A percentile compares a stretch with the other conserved stretches of the same genome.
These are phyloP conservation scores for Exophiala lecanii-corni DNA, from an alignment of 2,329 filamentous ascomycete species.

Conservation along the genomic window DNA sequence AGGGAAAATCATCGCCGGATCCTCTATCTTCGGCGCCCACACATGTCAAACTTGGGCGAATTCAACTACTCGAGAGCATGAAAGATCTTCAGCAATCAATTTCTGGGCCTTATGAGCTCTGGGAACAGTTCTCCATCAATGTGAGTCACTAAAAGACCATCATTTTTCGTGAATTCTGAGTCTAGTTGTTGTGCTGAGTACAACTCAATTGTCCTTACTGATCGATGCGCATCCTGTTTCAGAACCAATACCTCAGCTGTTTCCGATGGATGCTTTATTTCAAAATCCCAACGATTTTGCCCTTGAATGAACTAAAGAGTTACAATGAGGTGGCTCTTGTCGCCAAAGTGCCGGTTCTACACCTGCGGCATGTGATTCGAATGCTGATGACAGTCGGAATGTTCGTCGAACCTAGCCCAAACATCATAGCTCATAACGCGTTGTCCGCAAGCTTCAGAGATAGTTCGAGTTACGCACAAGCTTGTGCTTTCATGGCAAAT, in stretches of 20 bases:
- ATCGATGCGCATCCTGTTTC: background rate
- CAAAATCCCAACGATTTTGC: slow-evolving; percentile 30
- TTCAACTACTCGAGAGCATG: too few species aligned
- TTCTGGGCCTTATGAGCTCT: slow-evolving; percentile 1
- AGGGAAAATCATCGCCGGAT: too few species aligned
- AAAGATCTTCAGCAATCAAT: too few species aligned
- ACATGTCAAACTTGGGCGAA: too few species aligned
- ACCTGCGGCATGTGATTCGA: slow-evolving; percentile 40
- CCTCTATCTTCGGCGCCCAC: too few species aligned
- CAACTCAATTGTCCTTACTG: background rate
- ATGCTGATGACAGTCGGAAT: slow-evolving; percentile 56
- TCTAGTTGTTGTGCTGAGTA: background rate
- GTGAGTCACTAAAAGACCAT: too few species aligned
- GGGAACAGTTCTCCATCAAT: slow-evolving; percentile 3
- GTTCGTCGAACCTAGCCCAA: slow-evolving; percentile 50
- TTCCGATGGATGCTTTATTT: slow-evolving; percentile 32
- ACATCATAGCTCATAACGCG: slow-evolving; percentile 52
- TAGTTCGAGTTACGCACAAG: slow-evolving; percentile 37
- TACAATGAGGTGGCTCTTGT: slow-evolving; percentile 29
- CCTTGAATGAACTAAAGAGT: slow-evolving; percentile 23
- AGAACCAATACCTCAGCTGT: slow-evolving; percentile 28
- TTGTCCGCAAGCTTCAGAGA: slow-evolving; percentile 45
- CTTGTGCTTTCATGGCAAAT: slow-evolving; percentile 50
- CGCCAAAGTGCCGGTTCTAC: slow-evolving; percentile 26
- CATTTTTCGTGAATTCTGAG: too few species aligned